Percentiles rank a stretch among this genome's conserved stretches.
phyloP scores from a whole-genome alignment of 495 filamentous ascomycete genomes.

The Lophium mytilinum region DNA sequence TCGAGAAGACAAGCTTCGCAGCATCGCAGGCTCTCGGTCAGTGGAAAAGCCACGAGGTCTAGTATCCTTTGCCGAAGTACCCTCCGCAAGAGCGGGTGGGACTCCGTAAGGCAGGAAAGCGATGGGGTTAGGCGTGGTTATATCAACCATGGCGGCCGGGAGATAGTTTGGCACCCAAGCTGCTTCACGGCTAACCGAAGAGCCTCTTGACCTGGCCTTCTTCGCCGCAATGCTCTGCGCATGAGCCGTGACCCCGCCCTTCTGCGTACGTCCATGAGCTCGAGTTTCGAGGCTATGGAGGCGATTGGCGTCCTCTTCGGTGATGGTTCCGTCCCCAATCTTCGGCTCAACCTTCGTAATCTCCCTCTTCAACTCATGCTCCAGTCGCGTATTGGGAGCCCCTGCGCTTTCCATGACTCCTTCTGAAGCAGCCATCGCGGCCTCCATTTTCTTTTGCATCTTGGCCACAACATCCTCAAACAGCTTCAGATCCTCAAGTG shows the following conservation, averaged over 20 bases:
- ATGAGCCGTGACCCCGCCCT: conserved; percentile 13
- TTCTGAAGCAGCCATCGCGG: neutral
- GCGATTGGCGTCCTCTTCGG: conserved; percentile 5
- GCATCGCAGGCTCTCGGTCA: no score
- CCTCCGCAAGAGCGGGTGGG: no score
- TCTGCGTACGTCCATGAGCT: conserved; percentile 15
- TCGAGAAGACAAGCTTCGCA: no score
- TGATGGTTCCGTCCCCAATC: conserved; percentile 4
- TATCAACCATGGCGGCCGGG: no score
- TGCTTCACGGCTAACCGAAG: no score
- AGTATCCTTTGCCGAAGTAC: no score
- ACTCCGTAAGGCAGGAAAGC: no score
- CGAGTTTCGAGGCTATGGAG: conserved; percentile 9
- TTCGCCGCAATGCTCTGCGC: conserved; percentile 17
- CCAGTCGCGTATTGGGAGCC: conserved; percentile 12
- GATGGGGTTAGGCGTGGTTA: no score
- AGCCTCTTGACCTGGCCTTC: conserved; percentile 6
- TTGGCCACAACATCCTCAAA: neutral
- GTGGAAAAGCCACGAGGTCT: no score
- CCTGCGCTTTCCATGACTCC: conserved; percentile 9
- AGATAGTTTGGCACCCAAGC: no score
- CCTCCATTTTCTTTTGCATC: neutral
- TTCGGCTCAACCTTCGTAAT: conserved; percentile 1
- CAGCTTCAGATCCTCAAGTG: neutral
- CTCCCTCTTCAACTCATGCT: neutral